Percentiles rank a stretch among this genome's conserved stretches.
phyloP scores from a whole-genome alignment of 495 filamentous ascomycete species.

The Tetracladium setigerum region DNA sequence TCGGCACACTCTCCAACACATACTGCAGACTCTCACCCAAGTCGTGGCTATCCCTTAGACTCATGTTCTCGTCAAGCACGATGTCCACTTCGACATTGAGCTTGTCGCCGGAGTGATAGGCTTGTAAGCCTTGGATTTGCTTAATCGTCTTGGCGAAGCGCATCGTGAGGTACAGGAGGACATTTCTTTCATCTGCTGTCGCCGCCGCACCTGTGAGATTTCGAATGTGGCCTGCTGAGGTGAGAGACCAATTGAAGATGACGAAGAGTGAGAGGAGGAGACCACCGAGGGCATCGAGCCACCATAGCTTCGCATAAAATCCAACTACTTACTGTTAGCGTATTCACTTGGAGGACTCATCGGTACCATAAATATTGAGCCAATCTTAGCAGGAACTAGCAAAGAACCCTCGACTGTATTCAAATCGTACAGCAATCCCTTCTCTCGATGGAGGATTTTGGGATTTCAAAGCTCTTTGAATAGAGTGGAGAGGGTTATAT shows the following conservation, averaged over 20 bases:
- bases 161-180: conserved; percentile 89
- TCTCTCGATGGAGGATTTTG: too few relatives aligned
- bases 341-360: conserved; percentile 3
- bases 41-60: conserved; percentile 80
- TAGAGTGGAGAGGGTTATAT: too few relatives aligned
- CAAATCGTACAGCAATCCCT: too few relatives aligned
- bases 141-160: conserved; percentile 84
- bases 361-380: conserved; percentile 1
- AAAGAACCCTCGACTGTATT: too few relatives aligned
- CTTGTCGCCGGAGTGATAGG: conserved; percentile 86
- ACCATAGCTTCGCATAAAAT: conserved; percentile 72
- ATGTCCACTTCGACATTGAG: conserved; percentile 77
- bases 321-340: conserved; percentile 55
- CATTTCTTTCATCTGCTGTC: conserved; percentile 70
- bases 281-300: conserved; percentile 78
- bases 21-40: conserved; percentile 85
- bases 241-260: conserved; percentile 77
- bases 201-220: conserved; percentile 79
- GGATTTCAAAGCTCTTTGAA: too few relatives aligned
- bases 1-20: conserved; percentile 80
- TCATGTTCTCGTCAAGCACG: conserved; percentile 72
- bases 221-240: conserved; percentile 69
- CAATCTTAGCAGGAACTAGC: too few relatives aligned
- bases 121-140: conserved; percentile 80
- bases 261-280: conserved; percentile 73